These are phyloP conservation scores for Macadamia integrifolia DNA, from an alignment of 164 flowering plant genomes.

Conservation along the genomic window DNA sequence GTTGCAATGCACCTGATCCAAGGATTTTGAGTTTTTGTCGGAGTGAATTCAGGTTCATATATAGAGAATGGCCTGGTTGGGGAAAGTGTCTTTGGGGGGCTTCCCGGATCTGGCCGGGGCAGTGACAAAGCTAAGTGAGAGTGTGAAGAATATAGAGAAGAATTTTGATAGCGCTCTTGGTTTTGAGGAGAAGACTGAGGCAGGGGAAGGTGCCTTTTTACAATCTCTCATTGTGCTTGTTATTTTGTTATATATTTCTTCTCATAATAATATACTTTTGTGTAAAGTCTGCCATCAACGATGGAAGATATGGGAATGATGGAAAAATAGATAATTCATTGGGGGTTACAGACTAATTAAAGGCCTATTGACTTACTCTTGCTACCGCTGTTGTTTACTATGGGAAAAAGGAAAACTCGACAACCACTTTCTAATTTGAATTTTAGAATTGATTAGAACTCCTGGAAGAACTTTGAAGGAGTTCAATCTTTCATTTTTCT, in stretches of 20 bases:
- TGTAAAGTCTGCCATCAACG: too few relatives aligned
- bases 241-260: not conserved
- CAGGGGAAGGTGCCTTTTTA: constrained; percentile 48
- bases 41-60: constrained; percentile 1
- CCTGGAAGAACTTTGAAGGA: not conserved
- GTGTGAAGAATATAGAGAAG: constrained; percentile 98
- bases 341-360: too few relatives aligned
- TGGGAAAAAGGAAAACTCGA: too few relatives aligned
- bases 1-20: constrained; percentile 12
- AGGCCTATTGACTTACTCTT: too few relatives aligned
- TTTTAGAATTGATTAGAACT: too few relatives aligned
- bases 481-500: not conserved
- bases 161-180: constrained; percentile 96
- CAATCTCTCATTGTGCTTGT: not conserved
- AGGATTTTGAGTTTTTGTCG: constrained; percentile 15
- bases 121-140: constrained; percentile 89
- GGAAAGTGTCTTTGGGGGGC: constrained; percentile 79
- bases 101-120: constrained; percentile 97
- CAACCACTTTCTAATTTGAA: too few relatives aligned
- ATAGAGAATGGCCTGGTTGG: constrained; percentile 86
- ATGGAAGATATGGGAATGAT: too few relatives aligned
- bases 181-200: constrained; percentile 70
- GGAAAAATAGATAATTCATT: too few relatives aligned
- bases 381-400: too few relatives aligned
- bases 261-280: too few relatives aligned